Base-by-base conservation (phyloP, 2,329 filamentous ascomycete genomes). In the Alternaria rosae region DNA sequence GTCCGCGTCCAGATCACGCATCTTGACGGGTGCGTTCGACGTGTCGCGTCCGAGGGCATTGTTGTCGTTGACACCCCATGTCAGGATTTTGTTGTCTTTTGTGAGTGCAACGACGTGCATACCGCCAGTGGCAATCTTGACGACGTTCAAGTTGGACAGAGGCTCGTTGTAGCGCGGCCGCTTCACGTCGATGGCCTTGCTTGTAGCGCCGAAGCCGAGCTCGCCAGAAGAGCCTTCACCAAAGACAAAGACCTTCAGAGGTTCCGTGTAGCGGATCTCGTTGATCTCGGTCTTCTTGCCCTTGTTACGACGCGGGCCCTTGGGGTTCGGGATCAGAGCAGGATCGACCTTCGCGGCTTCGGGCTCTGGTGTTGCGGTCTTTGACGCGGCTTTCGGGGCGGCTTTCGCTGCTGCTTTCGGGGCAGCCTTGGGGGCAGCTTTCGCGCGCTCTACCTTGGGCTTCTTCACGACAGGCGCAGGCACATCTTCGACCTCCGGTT, bases 51-150 rank as follows among this genome's bases (percentile, higher is more conserved):
- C 92, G 38, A 96, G 85, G 9, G 92, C 91, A 65, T 91, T 91
- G 74, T 93, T 89, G 74, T 96, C 92, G 76, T 95, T 95, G 70
- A 95, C 92, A 56, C 92, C 92, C 92, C 92, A 96, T 26, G 91
- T 93, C 56, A 93, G 82, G 69, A 96, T 91, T 80, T 89, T 89
- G 83, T 93, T 92, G 78, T 94, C 90, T 69, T 89, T 86, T 52
- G 92, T 94, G 54, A 95, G 82, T 4, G 90, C 92, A 65, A 91
- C 83, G 54, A 86, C 89, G 80, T 96, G 92, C 92, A 96, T 94
- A 59, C 92, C 92, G 63, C 92, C 92, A 62, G 90, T 89, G 53
- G 91, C 89, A 59, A 96, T 80, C 78, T 92, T 88, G 3, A 95
- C 91, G 35, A 95, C 88, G 47, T 88, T 87, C 56, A 89, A 85